Evolutionary conservation across 805 yeast species (phyloP), one percentile per base, ranked within the genome.

Genomic region (Candida berthetii): DNA sequence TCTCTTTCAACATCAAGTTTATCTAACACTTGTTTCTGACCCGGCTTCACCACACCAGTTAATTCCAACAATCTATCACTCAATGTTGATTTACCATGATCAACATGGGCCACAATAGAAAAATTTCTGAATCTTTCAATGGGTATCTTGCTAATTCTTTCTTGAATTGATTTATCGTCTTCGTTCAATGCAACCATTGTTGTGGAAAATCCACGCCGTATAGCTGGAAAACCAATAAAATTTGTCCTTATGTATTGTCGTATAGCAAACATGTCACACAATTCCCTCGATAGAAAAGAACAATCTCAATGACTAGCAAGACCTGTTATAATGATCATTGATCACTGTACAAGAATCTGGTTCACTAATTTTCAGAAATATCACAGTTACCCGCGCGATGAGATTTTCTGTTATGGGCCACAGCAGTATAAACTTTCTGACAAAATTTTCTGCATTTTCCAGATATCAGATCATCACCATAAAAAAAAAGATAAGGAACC

Each of bases 101-200:
- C 97, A 18, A 91, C 91, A 68, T 91, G 99, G 2, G 98, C 98
- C 27, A 89, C 97, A 44, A 91, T 90, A 45, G 95, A 86, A 62
- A 93, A 91, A 61, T 89, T 90, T 46, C 98, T 64, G 60, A 83
- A 90, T 48, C 88, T 77, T 43, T 80, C 82, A 20, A 85, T 72
- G 5, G 98, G 98, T 31, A 91, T 88, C 36, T 71, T 71, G n/a
- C 76, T 69, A 43, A 93, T 80, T 46, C 95, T 66, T 36, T 71
- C 76, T 50, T 77, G 78, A 4, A 70, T 22, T 2, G 50, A 18
- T 35, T 37, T 41, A 17, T 40, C 42, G 2, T 15, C 14, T 8
- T 18, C 22, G 3, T 22, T 9, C 6, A 22, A 22, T 22, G 6
- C 6, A 17, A 13, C 8, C 4, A 13, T 22, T 22, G 39, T 14